Evolutionary conservation across 495 filamentous ascomycete species (phyloP).

Genomic region (Neurospora tetrasperma): DNA sequence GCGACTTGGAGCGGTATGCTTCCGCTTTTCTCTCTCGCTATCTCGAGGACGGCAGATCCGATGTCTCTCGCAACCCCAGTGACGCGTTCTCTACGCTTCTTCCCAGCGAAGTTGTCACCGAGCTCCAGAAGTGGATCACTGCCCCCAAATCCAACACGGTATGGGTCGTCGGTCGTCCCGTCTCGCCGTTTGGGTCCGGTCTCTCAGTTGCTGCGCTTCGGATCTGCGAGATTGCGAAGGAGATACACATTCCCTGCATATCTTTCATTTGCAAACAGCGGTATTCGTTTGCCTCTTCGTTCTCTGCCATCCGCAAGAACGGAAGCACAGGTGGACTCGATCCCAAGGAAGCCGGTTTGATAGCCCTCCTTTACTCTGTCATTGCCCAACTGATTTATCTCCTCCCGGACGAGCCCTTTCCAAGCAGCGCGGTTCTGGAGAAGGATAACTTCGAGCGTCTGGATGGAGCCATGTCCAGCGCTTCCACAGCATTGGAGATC

Average conservation of each 20-base stretch:
- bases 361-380: not conserved
- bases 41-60: not conserved
- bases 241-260: not conserved
- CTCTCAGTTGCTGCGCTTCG: not conserved
- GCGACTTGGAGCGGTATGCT: not conserved
- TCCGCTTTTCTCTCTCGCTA: not conserved
- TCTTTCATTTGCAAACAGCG: not conserved
- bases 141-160: not conserved
- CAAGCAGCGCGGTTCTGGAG: fast-evolving
- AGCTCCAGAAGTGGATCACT: not conserved
- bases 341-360: not conserved
- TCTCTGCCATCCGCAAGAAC: too few species aligned
- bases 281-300: not conserved
- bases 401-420: not conserved
- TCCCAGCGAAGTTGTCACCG: not conserved
- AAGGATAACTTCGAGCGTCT: not conserved
- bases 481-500: not conserved
- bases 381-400: not conserved
- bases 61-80: not conserved
- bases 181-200: not conserved
- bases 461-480: not conserved
- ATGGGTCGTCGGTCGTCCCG: not conserved
- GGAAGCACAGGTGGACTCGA: too few species aligned
- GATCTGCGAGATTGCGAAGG: not conserved
- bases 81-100: not conserved